phyloP scores from a whole-genome alignment of 768 basidiomycete genomes.

The Psilocybe azurescens region DNA sequence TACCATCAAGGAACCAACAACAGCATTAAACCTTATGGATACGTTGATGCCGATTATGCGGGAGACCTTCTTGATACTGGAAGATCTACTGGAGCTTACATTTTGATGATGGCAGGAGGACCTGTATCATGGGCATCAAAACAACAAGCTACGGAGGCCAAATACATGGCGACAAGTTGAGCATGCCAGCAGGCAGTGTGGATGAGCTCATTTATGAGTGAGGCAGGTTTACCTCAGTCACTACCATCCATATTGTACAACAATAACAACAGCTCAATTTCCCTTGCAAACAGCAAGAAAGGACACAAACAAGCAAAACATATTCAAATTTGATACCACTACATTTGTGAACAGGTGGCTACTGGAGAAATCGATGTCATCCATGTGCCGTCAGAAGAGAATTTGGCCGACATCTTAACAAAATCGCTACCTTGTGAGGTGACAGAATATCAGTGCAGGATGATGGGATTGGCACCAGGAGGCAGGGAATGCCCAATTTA shows the following conservation, averaged over 20 bases:
- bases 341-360: conserved; percentile 26
- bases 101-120: conserved; percentile 34
- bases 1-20: neutral
- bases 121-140: conserved; percentile 38
- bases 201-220: conserved; percentile 27
- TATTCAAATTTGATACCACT: conserved; percentile 33
- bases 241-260: conserved; percentile 13
- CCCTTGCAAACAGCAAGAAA: conserved; percentile 30
- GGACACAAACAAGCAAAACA: conserved; percentile 34
- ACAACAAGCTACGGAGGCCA: conserved; percentile 39
- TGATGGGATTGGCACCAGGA: too few relatives aligned
- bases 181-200: conserved; percentile 9
- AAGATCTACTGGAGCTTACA: conserved; percentile 36
- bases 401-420: conserved; percentile 44
- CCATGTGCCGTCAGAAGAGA: conserved; percentile 31
- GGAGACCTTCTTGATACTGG: conserved; percentile 20
- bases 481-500: too few relatives aligned
- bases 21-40: conserved; percentile 13
- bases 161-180: conserved; percentile 38
- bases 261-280: conserved; percentile 35
- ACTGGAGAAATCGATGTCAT: conserved; percentile 19
- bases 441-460: too few relatives aligned
- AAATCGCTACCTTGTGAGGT: conserved; percentile 30
- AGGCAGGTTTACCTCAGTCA: conserved; percentile 19
- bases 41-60: conserved; percentile 28